Evolutionary conservation across 169 alveolate species (phyloP), one percentile per base, ranked within the genome.

Genomic region (Plasmodium cynomolgi): DNA sequence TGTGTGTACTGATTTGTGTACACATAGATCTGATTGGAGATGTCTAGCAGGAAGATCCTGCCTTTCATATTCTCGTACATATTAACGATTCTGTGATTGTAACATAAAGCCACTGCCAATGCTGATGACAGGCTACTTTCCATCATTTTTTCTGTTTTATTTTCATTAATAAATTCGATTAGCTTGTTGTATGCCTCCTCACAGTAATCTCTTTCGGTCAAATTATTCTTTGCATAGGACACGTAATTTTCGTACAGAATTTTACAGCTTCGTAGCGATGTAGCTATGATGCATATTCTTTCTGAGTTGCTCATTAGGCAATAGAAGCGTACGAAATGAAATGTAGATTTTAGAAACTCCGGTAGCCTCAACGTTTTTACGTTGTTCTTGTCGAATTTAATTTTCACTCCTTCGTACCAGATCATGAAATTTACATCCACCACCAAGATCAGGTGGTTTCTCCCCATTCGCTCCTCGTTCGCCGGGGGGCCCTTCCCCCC

Each of bases 1-100:
- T 90, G 94, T 34, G 94, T 90, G 41, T 90, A 90, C 41, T 90
- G 94, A 79, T 90, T 90, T 39, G 94, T 90, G 33, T 90, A 90
- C 20, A 80, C 82, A 41, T 90, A 86, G 8, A 72, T 62, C 72
- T 81, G n/a, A 68, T 68, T 81, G 4, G 94, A 90, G 29, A 90
- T 81, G 56, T 90, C 94, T 20, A 90, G 54, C 31, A 90, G 47
- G 73, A 90, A 90, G 44, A 90, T 58, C 73, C 94, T 56, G 3
- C 84, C 34, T 68, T 62, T 90, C 37, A 90, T 90, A 90, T 90
- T 54, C 50, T 90, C 94, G 56, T 90, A 90, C 74, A 90, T 58
- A 26, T 81, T 90, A 41, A 81, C 41, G 8, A 90, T 90, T 90
- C 91, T 58, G 26, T 90, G 82, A 39, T 81, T 90, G 83, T 90